Percentiles rank a stretch among this genome's conserved stretches.
Conservation (phyloP, 495 filamentous ascomycete genomes). For the Staphylotrichum longicolle region DNA sequence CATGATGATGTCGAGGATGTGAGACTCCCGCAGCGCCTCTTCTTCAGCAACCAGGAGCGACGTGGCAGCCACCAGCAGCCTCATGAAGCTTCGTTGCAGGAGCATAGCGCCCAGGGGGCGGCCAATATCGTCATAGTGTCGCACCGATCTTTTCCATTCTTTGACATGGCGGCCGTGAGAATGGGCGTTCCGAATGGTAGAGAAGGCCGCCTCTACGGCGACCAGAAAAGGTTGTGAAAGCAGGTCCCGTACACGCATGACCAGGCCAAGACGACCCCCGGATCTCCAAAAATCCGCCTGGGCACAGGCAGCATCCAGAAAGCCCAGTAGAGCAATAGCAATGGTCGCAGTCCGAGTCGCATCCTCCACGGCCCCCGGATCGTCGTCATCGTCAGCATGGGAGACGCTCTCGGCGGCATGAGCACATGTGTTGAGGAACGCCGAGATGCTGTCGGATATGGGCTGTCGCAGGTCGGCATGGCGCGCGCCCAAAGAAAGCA, state of each 20-base stretch:
- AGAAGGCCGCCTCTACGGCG: slow-evolving; percentile 81
- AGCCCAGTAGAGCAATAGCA: slow-evolving; percentile 79
- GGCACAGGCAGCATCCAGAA: slow-evolving; percentile 74
- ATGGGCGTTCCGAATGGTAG: slow-evolving; percentile 69
- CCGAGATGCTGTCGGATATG: slow-evolving; percentile 58
- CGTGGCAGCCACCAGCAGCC: slow-evolving; percentile 74
- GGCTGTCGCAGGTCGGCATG: slow-evolving; percentile 62
- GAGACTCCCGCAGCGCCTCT: slow-evolving; percentile 55
- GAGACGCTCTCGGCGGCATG: slow-evolving; percentile 45
- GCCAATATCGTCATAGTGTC: slow-evolving; percentile 75
- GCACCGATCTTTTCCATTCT: slow-evolving; percentile 79
- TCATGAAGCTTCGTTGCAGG: slow-evolving; percentile 80
- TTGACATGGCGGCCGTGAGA: slow-evolving; percentile 49
- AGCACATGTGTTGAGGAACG: slow-evolving; percentile 66
- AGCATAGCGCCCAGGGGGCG: slow-evolving; percentile 90
- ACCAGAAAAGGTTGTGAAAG: slow-evolving; percentile 80
- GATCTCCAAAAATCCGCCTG: slow-evolving; percentile 76
- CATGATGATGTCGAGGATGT: slow-evolving; percentile 78
- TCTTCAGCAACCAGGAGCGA: slow-evolving; percentile 64
- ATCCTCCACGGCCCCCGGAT: slow-evolving; percentile 57
- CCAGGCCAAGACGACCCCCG: slow-evolving; percentile 64
- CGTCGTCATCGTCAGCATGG: slow-evolving; percentile 51
- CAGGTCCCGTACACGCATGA: slow-evolving; percentile 65
- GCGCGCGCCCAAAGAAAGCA: slow-evolving; percentile 72
- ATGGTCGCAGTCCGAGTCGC: slow-evolving; percentile 67